Base-by-base conservation (phyloP, 805 yeast genomes). In the Candida endomychidarum region DNA sequence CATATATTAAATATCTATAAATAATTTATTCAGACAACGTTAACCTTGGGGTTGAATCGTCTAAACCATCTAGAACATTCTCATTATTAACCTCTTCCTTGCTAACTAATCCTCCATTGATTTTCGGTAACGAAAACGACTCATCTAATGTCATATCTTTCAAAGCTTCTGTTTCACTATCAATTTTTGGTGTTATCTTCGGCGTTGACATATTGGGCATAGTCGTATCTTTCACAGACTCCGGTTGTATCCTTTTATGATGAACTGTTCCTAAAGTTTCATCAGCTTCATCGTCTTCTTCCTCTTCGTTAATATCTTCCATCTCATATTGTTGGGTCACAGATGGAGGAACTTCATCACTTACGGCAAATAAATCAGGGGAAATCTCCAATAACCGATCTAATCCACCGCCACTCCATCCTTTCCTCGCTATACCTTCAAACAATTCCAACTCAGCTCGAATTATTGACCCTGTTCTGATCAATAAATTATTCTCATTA, bases 341-440 rank as follows among this genome's bases (percentile, higher is more conserved):
- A n/a, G n/a, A n/a, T n/a, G n/a, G n/a, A n/a, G n/a, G n/a, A n/a
- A n/a, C n/a, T n/a, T 32, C 37, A 15, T 47, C 48, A 21, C 37
- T 38, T 3, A 39, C 35, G n/a, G 56, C 61, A 41, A 62, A 60
- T 17, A 61, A 40, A 56, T 84, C 93, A 1, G 84, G 83, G 26
- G 86, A 79, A 23, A 74, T 67, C 1, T 78, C 67, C 17, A 85
- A 64, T 38, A 85, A 63, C 18, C 75, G 81, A 53, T 87, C 96
- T 23, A 88, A 63, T 0, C 96, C 96, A 19, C 91, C 93, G 10
- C 95, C 96, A 3, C 83, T 74, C 86, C 89, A 82, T 4, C 95
- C 93, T 54, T 88, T 88, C 41, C 79, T 71, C 0, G 95, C 95
- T 16, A 88, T 78, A 19, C 84, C 82, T 52, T 86, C 95, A 50